phyloP scores from a whole-genome alignment of 352 stramenopile species.

The Pythium chondricola region DNA sequence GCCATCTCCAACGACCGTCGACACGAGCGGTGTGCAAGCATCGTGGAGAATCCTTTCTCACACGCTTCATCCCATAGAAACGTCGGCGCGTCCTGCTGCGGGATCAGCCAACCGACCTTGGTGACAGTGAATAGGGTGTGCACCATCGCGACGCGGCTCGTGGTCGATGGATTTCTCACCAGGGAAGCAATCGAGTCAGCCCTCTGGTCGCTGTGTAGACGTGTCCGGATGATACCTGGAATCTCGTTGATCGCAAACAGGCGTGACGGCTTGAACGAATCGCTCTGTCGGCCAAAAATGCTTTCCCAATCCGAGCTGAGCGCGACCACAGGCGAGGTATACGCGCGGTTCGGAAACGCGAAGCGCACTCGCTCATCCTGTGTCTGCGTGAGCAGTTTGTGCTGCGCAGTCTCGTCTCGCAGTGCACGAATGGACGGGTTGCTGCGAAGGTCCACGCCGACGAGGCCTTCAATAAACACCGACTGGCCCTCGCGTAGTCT shows the following conservation, averaged over 20 bases:
- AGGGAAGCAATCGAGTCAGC: neutral
- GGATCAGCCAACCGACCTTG: constrained; percentile 45
- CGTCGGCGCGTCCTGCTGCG: neutral
- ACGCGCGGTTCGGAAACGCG: constrained; percentile 31
- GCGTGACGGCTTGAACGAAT: constrained; percentile 32
- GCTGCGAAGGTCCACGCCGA: constrained; percentile 33
- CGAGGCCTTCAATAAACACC: constrained; percentile 45
- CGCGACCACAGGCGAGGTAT: constrained; percentile 28
- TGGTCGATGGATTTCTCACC: neutral
- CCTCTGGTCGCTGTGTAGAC: neutral
- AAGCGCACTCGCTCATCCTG: constrained; percentile 18
- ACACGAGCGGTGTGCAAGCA: constrained; percentile 31
- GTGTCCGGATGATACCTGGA: constrained; percentile 27
- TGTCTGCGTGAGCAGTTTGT: constrained; percentile 5
- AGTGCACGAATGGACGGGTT: constrained; percentile 7
- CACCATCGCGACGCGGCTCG: constrained; percentile 2
- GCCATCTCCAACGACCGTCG: constrained; percentile 17
- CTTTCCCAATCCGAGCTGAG: constrained; percentile 61
- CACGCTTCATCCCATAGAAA: constrained; percentile 38
- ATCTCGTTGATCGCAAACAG: constrained; percentile 44
- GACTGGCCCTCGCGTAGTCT: constrained; percentile 40
- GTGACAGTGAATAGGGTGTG: constrained; percentile 13
- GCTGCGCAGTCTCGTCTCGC: constrained; percentile 9
- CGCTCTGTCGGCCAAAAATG: constrained; percentile 57
- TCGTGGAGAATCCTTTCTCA: constrained; percentile 38